phyloP scores from a whole-genome alignment of 495 filamentous ascomycete genomes.

The Zalerion maritima region DNA sequence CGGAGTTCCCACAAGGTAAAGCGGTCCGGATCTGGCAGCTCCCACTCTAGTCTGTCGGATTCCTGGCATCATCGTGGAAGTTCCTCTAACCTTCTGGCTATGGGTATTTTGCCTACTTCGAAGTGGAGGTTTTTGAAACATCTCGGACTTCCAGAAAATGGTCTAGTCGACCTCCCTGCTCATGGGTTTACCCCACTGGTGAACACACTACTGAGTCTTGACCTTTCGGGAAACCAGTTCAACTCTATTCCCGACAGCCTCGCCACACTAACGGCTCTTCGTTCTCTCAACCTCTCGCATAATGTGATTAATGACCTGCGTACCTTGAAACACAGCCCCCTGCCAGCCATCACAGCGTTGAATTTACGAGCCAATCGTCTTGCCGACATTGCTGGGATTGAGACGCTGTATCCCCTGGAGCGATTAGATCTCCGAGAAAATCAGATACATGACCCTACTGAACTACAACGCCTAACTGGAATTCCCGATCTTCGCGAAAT shows the following conservation, averaged over 20 bases:
- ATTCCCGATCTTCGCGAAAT: constrained; percentile 86
- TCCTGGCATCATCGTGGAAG: constrained; percentile 53
- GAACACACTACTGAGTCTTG: constrained; percentile 75
- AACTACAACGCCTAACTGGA: constrained; percentile 76
- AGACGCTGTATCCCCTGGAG: constrained; percentile 76
- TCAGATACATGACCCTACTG: constrained; percentile 73
- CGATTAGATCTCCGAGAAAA: constrained; percentile 88
- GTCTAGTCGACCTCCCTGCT: constrained; percentile 60
- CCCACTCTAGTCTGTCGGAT: constrained; percentile 70
- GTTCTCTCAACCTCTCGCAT: constrained; percentile 80
- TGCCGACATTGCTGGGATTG: constrained; percentile 76
- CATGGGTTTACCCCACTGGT: constrained; percentile 66
- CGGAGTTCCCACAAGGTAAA: constrained; percentile 54
- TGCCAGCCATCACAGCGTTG: constrained; percentile 84
- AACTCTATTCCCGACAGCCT: constrained; percentile 82
- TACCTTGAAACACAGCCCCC: constrained; percentile 68
- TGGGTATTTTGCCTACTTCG: constrained; percentile 53
- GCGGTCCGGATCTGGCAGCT: constrained; percentile 81
- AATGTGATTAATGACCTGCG: constrained; percentile 97
- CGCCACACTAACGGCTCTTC: constrained; percentile 62
- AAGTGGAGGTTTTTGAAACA: constrained; percentile 95
- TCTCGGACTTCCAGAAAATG: constrained; percentile 83
- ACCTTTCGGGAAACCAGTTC: constrained; percentile 84
- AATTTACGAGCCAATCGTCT: constrained; percentile 86
- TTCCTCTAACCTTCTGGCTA: constrained; percentile 53